Conservation (phyloP, 768 basidiomycete genomes). For the Aureoboletus auriporus region DNA sequence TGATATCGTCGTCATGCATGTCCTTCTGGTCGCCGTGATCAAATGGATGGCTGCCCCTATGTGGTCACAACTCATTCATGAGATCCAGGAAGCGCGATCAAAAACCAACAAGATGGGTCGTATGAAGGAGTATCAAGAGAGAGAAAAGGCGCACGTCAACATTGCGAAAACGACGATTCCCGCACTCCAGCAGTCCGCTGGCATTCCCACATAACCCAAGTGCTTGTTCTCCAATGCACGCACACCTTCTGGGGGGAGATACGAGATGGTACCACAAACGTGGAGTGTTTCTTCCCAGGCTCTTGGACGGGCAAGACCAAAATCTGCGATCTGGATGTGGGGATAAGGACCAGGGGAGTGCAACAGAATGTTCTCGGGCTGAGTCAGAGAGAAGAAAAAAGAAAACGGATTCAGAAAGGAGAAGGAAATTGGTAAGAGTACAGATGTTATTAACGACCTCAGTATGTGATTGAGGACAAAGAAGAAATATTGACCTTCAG, state of each 20-base stretch:
- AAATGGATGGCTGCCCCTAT: slow-evolving; percentile 74
- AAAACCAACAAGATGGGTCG: neutral
- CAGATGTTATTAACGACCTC: neutral
- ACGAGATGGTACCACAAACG: slow-evolving; percentile 84
- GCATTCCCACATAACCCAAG: slow-evolving; percentile 73
- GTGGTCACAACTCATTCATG: slow-evolving; percentile 2
- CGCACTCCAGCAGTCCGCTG: slow-evolving; percentile 88
- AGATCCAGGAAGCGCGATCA: slow-evolving; percentile 6
- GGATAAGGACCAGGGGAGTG: slow-evolving; percentile 80
- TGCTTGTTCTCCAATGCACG: slow-evolving; percentile 73
- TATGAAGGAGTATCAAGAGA: neutral
- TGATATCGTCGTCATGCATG: slow-evolving; percentile 5
- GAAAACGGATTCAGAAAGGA: neutral
- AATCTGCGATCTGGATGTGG: slow-evolving; percentile 81
- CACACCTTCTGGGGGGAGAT: slow-evolving; percentile 82
- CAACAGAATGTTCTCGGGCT: slow-evolving; percentile 85
- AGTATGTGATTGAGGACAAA: neutral
- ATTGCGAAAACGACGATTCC: slow-evolving; percentile 81
- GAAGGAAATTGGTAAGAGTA: neutral
- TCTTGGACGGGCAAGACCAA: slow-evolving; percentile 76
- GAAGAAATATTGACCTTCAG: slow-evolving; percentile 47
- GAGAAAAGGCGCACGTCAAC: slow-evolving; percentile 58
- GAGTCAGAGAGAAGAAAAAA: neutral
- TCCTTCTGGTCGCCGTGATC: slow-evolving; percentile 46
- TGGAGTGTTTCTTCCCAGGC: slow-evolving; percentile 81